phyloP scores from a whole-genome alignment of 2,329 filamentous ascomycete genomes.

The Fusarium anthophilum region DNA sequence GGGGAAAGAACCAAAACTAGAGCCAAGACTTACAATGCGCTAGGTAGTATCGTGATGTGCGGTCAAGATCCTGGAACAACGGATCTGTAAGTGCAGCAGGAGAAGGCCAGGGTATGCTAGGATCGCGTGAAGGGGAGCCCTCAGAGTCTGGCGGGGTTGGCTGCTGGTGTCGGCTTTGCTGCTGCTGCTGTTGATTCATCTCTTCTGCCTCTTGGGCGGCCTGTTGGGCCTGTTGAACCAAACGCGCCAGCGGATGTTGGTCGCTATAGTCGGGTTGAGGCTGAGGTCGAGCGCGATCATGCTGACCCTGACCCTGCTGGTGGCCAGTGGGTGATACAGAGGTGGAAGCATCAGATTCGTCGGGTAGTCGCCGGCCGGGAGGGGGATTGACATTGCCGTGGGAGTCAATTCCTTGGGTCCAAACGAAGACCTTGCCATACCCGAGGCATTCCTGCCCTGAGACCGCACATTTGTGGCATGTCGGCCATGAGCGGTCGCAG shows the following conservation, averaged over 20 bases:
- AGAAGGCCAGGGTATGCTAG: conserved; percentile 31
- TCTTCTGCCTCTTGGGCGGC: conserved; percentile 29
- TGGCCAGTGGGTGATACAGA: conserved; percentile 15
- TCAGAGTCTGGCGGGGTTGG: neutral
- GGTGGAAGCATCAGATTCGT: conserved; percentile 29
- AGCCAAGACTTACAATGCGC: conserved; percentile 55
- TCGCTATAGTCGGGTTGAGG: conserved; percentile 34
- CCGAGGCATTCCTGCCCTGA: conserved; percentile 68
- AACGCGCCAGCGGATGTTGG: conserved; percentile 33
- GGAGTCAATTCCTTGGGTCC: conserved; percentile 63
- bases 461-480: conserved; percentile 67
- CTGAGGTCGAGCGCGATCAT: conserved; percentile 17
- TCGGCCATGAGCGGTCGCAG: conserved; percentile 68
- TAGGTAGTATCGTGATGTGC: conserved; percentile 57
- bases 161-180: conserved; percentile 5
- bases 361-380: conserved; percentile 35
- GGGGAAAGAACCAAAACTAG: neutral
- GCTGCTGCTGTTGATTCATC: conserved; percentile 12
- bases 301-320: conserved; percentile 2
- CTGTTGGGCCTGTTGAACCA: conserved; percentile 23
- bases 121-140: conserved; percentile 4
- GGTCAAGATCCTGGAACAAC: conserved; percentile 62
- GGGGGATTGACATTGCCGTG: conserved; percentile 56
- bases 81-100: conserved; percentile 59
- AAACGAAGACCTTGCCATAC: conserved; percentile 69